Conservation (phyloP, 805 yeast genomes). For the Saccharomyces mikatae region DNA sequence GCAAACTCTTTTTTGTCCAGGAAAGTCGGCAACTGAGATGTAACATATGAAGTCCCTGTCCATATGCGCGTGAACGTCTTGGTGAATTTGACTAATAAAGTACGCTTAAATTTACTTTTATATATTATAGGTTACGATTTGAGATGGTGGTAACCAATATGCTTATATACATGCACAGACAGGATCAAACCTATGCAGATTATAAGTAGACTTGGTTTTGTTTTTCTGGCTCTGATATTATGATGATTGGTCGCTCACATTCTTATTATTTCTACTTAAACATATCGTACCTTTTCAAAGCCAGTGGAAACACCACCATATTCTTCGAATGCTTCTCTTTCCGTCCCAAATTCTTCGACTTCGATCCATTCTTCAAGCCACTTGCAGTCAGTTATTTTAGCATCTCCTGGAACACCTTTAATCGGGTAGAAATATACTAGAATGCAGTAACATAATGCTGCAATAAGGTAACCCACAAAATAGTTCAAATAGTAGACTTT, state of each 20-base stretch:
- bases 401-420: slow-evolving; percentile 36
- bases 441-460: slow-evolving; percentile 47
- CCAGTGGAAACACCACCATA: slow-evolving; percentile 4
- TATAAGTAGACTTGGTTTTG: not conserved
- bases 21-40: too few species aligned
- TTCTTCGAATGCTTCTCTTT: slow-evolving; percentile 16
- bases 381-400: slow-evolving; percentile 32
- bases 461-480: slow-evolving; percentile 62
- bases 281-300: not conserved
- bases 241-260: not conserved
- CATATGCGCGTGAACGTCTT: too few species aligned
- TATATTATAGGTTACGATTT: not conserved
- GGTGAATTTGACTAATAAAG: not conserved
- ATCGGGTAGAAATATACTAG: slow-evolving; percentile 49
- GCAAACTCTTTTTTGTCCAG: too few species aligned
- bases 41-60: too few species aligned
- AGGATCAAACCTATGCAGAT: not conserved
- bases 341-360: slow-evolving; percentile 52
- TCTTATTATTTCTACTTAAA: not conserved
- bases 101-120: not conserved
- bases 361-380: slow-evolving; percentile 59
- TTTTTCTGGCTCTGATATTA: not conserved
- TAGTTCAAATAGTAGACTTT: slow-evolving; percentile 66
- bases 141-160: not conserved
- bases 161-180: not conserved